Conservation (phyloP, 768 basidiomycete species). For the Dacryopinax primogenitus region DNA sequence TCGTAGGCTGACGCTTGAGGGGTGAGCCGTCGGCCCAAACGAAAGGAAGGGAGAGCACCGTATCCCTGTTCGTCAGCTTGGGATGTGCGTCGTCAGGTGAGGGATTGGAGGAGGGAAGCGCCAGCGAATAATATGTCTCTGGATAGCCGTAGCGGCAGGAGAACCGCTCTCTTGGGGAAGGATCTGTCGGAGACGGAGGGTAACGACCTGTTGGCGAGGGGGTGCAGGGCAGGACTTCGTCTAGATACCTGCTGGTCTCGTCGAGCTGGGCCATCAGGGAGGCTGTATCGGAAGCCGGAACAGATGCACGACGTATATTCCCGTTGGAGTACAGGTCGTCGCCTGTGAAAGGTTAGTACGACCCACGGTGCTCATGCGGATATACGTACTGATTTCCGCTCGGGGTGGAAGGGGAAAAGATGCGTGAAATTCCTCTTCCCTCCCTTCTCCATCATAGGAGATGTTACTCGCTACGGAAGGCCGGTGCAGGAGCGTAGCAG, state of each 20-base stretch:
- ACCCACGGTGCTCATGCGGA: neutral
- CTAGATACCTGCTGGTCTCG: neutral
- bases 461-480: neutral
- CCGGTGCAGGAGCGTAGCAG: neutral
- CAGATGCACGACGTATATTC: neutral
- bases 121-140: neutral
- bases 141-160: neutral
- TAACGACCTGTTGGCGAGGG: neutral
- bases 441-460: neutral
- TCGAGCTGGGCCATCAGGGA: neutral
- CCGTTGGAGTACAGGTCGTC: neutral
- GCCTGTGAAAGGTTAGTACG: neutral
- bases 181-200: neutral
- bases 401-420: neutral
- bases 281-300: neutral
- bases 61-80: neutral
- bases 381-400: neutral
- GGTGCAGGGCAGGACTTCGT: neutral
- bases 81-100: neutral
- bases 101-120: neutral
- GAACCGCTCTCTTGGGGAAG: neutral
- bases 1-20: neutral
- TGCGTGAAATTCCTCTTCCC: neutral
- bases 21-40: constrained; percentile 1
- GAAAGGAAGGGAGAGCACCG: neutral